Base-by-base conservation (phyloP, 2,329 filamentous ascomycete species). In the Arthrobotrys sinensis region DNA sequence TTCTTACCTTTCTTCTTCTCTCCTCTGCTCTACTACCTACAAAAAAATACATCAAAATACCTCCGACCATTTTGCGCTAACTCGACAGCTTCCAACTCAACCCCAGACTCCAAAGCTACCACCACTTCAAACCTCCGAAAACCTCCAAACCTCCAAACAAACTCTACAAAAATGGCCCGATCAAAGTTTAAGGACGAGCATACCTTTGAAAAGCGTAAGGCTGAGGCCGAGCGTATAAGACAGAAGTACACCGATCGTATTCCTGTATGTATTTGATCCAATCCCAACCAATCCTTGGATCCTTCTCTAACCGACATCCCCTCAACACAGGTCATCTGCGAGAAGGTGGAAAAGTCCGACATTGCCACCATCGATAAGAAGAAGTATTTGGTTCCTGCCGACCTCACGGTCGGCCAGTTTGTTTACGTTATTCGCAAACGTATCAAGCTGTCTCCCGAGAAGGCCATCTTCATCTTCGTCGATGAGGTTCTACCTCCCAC, bases 111-210 rank as follows among this genome's bases (percentile, higher is more conserved):
- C 76, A 21, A 68, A 60, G 72, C 57, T 67, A 55, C 28, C 34
- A 71, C 79, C 64, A 65, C 53, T 53, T 11, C 67, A 76, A 80
- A 76, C 72, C 77, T 67, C 78, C 71, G 77, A 76, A 80, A 77
- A 52, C 64, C 63, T 78, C 71, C 70, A 62, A 63, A 72, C 52
- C 28, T 79, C 60, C 80, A 77, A 79, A 50, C 71, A 80, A 76
- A 79, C 69, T 66, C 80, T 73, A 65, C 80, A 82, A 82, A 82
- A 85, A 93, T 84, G 82, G 97, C 97, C 94, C 92, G 94, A 85
- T 97, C 93, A 89, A 98, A 98, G 91, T 99, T 99, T 87, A 99
- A 99, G 94, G 96, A 99, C 91, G 96, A 98, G 90, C 96, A 98
- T 86, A 94, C 93, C 83, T 98, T 98, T 86, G 96, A 98, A 92